These are phyloP conservation scores for Melocanna baccifera DNA, from an alignment of 176 grass and related monocot genomes.

Conservation along the genomic window DNA sequence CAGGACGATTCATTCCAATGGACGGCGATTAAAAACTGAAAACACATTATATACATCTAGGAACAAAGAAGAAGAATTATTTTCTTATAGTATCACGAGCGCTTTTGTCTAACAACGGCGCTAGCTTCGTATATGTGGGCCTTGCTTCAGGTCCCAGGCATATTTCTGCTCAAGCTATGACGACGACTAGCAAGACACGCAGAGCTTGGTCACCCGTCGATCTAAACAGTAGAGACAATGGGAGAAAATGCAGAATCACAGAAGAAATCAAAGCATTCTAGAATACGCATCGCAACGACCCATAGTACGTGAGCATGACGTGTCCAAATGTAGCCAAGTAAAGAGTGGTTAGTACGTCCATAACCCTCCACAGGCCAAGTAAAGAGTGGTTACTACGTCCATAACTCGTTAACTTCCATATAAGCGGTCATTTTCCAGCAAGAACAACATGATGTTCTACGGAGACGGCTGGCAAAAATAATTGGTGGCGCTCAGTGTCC, in stretches of 20 bases:
- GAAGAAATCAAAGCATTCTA: neutral
- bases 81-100: neutral
- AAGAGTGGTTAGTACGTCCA: conserved; percentile 43
- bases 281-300: neutral
- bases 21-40: neutral
- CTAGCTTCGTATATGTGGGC: neutral
- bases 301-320: neutral
- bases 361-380: neutral
- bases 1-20: neutral
- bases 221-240: neutral
- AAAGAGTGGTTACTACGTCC: conserved; percentile 44
- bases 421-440: conserved; percentile 37
- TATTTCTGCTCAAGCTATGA: neutral
- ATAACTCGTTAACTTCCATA: neutral
- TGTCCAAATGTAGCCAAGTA: neutral
- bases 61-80: neutral
- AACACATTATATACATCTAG: neutral
- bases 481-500: conserved; percentile 19
- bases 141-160: neutral
- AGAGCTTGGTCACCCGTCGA: neutral
- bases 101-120: conserved; percentile 12
- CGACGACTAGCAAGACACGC: neutral
- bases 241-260: neutral
- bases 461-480: conserved; percentile 31
- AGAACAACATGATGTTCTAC: conserved; percentile 11